A percentile compares a stretch with the other conserved stretches of the same genome.
phyloP scores from a whole-genome alignment of 257 asterid species.

The Linderniella brevidens region DNA sequence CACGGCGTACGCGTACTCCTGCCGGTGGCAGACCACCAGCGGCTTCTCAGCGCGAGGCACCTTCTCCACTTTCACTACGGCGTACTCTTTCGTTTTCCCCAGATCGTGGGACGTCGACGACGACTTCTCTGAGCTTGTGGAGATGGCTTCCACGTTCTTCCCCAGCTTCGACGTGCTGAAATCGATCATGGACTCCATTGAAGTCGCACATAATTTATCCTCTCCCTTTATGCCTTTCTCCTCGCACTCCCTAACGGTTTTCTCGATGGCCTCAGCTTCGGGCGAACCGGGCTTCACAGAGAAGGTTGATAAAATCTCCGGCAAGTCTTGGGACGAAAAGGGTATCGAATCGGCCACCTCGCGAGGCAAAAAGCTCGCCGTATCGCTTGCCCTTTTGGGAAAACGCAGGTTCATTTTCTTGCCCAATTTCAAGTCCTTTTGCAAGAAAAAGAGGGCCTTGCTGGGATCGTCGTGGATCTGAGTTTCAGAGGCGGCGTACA shows the following conservation, averaged over 20 bases:
- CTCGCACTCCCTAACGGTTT: conserved; percentile 55
- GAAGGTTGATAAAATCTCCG: conserved; percentile 27
- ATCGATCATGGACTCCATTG: conserved; percentile 75
- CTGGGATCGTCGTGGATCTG: conserved; percentile 56
- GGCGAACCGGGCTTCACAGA: conserved; percentile 28
- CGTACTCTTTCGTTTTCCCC: conserved; percentile 18
- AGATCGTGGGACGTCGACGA: no score
- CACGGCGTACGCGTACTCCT: conserved; percentile 54
- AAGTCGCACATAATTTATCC: conserved; percentile 62
- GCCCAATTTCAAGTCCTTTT: conserved; percentile 42
- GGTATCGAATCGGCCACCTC: conserved; percentile 41
- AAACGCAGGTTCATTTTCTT: conserved; percentile 36
- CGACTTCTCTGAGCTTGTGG: conserved; percentile 27
- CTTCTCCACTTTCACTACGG: conserved; percentile 20
- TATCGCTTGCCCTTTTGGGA: conserved; percentile 11
- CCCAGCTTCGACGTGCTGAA: conserved; percentile 54
- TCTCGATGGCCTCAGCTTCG: conserved; percentile 35
- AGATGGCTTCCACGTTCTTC: conserved; percentile 29
- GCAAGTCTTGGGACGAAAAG: conserved; percentile 38
- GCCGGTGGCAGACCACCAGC: conserved; percentile 58
- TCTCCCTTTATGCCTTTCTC: conserved; percentile 31
- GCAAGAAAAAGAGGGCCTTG: conserved; percentile 57
- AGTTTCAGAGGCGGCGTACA: conserved; percentile 45
- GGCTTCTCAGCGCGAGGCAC: conserved; percentile 15
- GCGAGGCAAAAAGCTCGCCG: conserved; percentile 39